phyloP scores from a whole-genome alignment of 2,329 filamentous ascomycete genomes.

The Clonostachys chloroleuca region DNA sequence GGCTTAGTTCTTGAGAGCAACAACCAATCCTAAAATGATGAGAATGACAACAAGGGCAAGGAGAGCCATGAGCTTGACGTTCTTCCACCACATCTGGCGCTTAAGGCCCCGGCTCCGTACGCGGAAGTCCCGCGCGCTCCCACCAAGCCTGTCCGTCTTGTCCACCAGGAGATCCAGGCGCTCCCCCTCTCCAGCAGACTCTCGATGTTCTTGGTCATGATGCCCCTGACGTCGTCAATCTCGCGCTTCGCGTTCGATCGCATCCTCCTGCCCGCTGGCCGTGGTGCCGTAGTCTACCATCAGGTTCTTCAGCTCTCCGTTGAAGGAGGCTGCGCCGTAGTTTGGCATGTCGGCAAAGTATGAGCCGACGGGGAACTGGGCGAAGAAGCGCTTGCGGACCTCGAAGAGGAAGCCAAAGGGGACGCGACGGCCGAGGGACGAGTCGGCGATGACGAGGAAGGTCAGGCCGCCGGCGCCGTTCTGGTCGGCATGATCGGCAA shows the following conservation, averaged over 20 bases:
- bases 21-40: conserved; percentile 50
- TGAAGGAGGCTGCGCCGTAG: conserved; percentile 89
- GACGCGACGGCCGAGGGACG: conserved; percentile 77
- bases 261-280: conserved; percentile 70
- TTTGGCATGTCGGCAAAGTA: conserved; percentile 70
- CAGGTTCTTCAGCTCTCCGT: conserved; percentile 68
- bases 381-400: conserved; percentile 82
- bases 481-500: conserved; percentile 55
- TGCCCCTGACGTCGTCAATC: conserved; percentile 87
- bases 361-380: conserved; percentile 49
- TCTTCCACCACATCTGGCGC: conserved; percentile 99
- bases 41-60: conserved; percentile 62
- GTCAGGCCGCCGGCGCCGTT: conserved; percentile 76
- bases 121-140: conserved; percentile 84
- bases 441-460: conserved; percentile 84
- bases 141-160: conserved; percentile 90
- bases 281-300: conserved; percentile 85
- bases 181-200: conserved; percentile 86
- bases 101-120: conserved; percentile 82
- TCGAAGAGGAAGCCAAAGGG: conserved; percentile 91
- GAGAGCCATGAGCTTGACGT: conserved; percentile 88
- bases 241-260: conserved; percentile 81
- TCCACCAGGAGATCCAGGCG: conserved; percentile 90
- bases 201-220: conserved; percentile 96
- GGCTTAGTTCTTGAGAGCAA: conserved; percentile 41